Base-by-base conservation (phyloP, 2,329 filamentous ascomycete genomes). In the Torrubiellomyces zombiae region DNA sequence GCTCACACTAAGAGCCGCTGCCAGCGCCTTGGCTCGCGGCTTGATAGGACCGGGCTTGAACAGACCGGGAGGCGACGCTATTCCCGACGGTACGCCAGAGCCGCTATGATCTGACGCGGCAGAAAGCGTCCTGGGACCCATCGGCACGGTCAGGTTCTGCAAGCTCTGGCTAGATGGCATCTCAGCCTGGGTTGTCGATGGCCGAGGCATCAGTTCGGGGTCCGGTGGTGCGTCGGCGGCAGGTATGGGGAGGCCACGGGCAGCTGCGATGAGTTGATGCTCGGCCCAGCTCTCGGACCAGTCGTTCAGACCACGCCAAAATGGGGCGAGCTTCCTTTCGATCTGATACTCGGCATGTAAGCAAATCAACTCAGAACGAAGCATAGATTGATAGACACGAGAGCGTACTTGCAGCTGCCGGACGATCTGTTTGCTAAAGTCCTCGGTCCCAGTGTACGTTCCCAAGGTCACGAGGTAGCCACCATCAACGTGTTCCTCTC, bases 391-490 rank as follows among this genome's bases (percentile, higher is more conserved):
- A n/a, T 9, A 5, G 9, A 18, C 12, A 13, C 18, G 14, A 20
- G 13, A 16, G 40, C 55, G 43, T 63, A 92, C 83, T 75, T 89
- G 86, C 28, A 98, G 57, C 47, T 93, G 85, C 37, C 89, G 71
- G 28, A 95, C 86, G 23, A 81, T 60, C 11, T 67, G 56, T 50
- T 95, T 95, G 58, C 71, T 92, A 47, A 86, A 98, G 51, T 98
- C 89, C 51, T 98, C 89, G 1, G 72, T 59, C 0, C 86, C 85
- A 13, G 81, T 86, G 45, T 98, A 98, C 24, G 85, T 80, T 18
- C 89, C 89, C 44, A 93, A 69, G 0, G 89, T 98, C 16, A 98
- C 89, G 23, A 98, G 56, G 53, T 75, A 98, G 13, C 89, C 89
- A 12, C 89, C 89, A 50, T 98, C 89, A 3, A 95, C 78, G 47